A percentile compares a stretch with the other conserved stretches of the same genome.
phyloP scores from a whole-genome alignment of 163 green algal species.

The Coccomyxa subellipsoidea region DNA sequence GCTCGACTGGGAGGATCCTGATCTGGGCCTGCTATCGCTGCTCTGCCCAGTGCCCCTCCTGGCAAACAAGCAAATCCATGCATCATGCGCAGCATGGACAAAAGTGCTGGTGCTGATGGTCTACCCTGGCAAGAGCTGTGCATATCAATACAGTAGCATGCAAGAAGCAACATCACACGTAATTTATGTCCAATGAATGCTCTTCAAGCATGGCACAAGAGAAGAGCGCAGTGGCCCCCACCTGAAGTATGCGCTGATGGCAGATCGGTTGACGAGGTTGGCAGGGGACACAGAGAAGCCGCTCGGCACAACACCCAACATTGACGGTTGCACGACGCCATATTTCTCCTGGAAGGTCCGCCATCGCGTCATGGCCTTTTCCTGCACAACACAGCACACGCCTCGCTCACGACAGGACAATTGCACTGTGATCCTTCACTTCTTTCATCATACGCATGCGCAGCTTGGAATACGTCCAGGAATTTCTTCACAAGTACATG shows the following conservation, averaged over 20 bases:
- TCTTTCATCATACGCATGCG: too few relatives aligned
- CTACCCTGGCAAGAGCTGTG: too few relatives aligned
- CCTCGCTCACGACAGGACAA: too few relatives aligned
- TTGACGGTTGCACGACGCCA: background rate
- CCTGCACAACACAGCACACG: conserved; percentile 13
- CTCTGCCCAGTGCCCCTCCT: background rate
- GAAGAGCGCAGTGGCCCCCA: background rate
- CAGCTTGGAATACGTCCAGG: too few relatives aligned
- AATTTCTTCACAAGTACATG: background rate
- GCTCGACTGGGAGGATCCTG: background rate
- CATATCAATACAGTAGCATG: background rate
- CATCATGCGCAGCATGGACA: background rate
- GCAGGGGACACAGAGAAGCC: background rate
- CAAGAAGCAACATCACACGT: background rate
- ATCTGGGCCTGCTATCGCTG: background rate
- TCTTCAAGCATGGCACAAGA: too few relatives aligned
- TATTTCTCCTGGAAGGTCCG: conserved; percentile 15
- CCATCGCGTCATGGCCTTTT: background rate
- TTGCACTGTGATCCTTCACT: too few relatives aligned
- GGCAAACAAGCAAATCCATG: background rate
- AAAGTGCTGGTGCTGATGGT: too few relatives aligned
- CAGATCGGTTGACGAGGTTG: background rate
- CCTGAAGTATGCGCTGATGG: conserved; percentile 1
- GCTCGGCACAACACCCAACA: background rate
- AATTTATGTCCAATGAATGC: too few relatives aligned